These are phyloP conservation scores for Cotoneaster glaucophyllus DNA, from an alignment of 306 rosid species.

Conservation along the genomic window DNA sequence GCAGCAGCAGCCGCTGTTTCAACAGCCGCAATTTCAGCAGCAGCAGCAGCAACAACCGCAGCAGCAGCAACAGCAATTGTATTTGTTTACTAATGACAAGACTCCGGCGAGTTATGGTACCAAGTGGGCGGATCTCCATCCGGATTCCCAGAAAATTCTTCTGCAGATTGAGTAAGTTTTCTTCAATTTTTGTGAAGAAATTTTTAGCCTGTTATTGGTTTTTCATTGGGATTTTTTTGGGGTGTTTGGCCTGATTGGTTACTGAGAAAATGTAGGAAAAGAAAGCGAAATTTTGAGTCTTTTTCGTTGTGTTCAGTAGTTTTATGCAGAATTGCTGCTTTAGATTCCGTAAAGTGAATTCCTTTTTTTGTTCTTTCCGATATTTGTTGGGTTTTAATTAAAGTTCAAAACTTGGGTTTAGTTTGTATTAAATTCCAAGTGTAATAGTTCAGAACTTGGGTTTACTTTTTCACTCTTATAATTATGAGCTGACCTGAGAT, in stretches of 20 bases:
- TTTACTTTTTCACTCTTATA: not conserved
- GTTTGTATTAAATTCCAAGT: not conserved
- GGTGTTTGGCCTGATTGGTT: not conserved
- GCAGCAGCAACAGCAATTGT: slow-evolving; percentile 35
- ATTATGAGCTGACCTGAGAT: not conserved
- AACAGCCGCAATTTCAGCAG: slow-evolving; percentile 21
- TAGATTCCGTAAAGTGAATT: not conserved
- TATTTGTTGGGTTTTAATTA: not conserved
- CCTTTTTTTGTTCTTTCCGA: not conserved
- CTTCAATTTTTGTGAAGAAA: not conserved
- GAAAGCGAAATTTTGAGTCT: not conserved
- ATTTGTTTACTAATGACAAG: slow-evolving; percentile 65
- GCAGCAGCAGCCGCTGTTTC: not conserved
- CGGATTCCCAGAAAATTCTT: slow-evolving; percentile 85
- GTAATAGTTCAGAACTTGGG: not conserved
- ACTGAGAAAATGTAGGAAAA: not conserved
- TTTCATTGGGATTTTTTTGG: not conserved
- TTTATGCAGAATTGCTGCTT: not conserved
- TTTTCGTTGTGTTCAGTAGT: not conserved
- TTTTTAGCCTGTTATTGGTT: not conserved
- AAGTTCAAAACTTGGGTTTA: not conserved
- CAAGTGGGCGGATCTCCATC: slow-evolving; percentile 94
- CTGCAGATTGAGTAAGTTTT: slow-evolving; percentile 74
- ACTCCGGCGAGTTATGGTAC: slow-evolving; percentile 75
- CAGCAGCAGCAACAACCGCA: slow-evolving; percentile 28